Evolutionary conservation across 1,284 basidiomycete genomes (phyloP).

Genomic region (Hypsizygus ulmarius): DNA sequence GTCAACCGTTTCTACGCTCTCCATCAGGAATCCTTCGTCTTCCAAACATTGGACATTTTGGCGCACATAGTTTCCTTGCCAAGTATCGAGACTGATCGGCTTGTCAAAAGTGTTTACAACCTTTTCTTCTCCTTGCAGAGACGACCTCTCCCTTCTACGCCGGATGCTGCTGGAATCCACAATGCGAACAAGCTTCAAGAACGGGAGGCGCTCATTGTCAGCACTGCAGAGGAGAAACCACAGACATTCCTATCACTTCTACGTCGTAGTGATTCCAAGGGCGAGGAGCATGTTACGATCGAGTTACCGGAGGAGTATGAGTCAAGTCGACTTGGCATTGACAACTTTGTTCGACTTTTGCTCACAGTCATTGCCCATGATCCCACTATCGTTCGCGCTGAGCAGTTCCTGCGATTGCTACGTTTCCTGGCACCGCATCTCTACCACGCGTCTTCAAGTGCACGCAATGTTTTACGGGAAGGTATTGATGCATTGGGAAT

Average conservation of each 20-base stretch:
- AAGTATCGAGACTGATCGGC: slow-evolving; percentile 45
- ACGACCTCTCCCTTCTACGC: slow-evolving; percentile 35
- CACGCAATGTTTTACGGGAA: slow-evolving; percentile 57
- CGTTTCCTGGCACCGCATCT: slow-evolving; percentile 57
- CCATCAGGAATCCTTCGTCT: slow-evolving; percentile 74
- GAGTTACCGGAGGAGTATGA: slow-evolving; percentile 64
- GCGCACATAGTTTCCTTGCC: slow-evolving; percentile 54
- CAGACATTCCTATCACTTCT: slow-evolving; percentile 61
- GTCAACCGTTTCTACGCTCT: slow-evolving; percentile 72
- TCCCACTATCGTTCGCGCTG: slow-evolving; percentile 59
- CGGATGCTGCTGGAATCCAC: slow-evolving; percentile 67
- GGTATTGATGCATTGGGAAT: slow-evolving; percentile 67
- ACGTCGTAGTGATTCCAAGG: slow-evolving; percentile 39
- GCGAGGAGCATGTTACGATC: slow-evolving; percentile 39
- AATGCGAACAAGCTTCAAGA: slow-evolving; percentile 67
- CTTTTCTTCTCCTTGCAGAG: slow-evolving; percentile 56
- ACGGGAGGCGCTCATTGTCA: slow-evolving; percentile 67
- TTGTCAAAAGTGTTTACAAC: slow-evolving; percentile 50
- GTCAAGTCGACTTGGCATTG: slow-evolving; percentile 53
- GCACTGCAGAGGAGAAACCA: slow-evolving; percentile 64
- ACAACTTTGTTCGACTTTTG: slow-evolving; percentile 70
- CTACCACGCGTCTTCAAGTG: slow-evolving; percentile 50
- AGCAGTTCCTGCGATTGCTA: slow-evolving; percentile 66
- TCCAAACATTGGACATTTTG: slow-evolving; percentile 67
- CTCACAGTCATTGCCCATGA: slow-evolving; percentile 81